Conservation (phyloP, 139 green algal genomes). For the Penium margaritaceum region DNA sequence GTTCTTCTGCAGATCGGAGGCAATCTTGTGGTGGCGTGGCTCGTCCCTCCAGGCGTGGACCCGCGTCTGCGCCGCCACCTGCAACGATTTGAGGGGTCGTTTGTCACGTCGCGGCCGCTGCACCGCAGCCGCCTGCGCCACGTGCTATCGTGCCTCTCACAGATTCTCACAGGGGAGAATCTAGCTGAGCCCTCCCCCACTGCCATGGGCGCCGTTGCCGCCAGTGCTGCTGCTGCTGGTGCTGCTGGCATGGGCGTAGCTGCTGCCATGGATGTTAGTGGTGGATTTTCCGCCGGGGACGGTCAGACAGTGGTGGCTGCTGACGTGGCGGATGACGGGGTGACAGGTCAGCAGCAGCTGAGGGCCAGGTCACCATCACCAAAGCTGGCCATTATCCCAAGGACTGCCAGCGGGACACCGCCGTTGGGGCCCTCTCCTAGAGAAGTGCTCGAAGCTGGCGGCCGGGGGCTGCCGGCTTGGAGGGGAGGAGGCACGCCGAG, state of each 20-base stretch:
- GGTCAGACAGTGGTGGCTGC: no score
- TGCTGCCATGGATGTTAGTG: neutral
- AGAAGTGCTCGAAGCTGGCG: no score
- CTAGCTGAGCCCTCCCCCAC: neutral
- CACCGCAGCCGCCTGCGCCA: neutral
- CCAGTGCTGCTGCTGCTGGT: neutral
- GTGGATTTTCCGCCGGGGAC: no score
- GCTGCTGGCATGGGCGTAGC: neutral
- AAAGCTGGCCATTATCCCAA: no score
- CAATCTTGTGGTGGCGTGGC: conserved; percentile 12
- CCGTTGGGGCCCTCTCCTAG: no score
- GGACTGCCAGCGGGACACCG: no score
- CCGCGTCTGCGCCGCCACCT: conserved; percentile 3
- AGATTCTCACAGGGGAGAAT: neutral
- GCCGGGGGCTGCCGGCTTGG: no score
- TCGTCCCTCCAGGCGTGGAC: conserved; percentile 4
- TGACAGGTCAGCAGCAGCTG: no score
- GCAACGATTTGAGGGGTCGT: neutral
- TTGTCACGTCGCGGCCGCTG: neutral
- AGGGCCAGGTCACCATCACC: no score
- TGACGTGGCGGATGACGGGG: no score
- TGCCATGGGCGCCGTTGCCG: no score
- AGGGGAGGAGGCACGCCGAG: no score
- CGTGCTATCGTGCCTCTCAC: conserved; percentile 4
- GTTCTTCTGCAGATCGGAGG: neutral